Base-by-base conservation (phyloP, 2,329 filamentous ascomycete species). In the Cytospora schulzeri region DNA sequence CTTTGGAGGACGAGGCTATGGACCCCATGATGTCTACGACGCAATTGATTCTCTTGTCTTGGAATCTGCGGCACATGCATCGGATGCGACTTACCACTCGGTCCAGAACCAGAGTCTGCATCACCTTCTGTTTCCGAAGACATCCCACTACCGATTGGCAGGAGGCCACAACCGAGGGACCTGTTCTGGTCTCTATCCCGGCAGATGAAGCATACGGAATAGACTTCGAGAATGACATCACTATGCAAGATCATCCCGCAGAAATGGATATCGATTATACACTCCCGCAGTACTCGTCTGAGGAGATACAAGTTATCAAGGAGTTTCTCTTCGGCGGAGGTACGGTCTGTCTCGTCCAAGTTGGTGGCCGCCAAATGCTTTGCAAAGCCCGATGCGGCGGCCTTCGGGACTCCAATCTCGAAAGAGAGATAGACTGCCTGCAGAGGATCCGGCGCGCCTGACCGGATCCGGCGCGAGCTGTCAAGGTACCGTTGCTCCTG, bases 361-460 rank as follows among this genome's bases (percentile, higher is more conserved):
- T 57, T 5, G 24, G 41, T 48, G 50, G 50, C 51, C 22, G 24
- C 31, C 45, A 62, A 29, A 50, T 57, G 22, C 29, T 62, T 14
- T 62, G 60, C 53, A 62, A 57, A 53, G 60, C 54, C 26, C 22
- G 31, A 28, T 7, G 19, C 1, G 45, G 26, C 15, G 60, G 54
- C 2, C 54, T 62, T 7, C 22, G 5, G 28, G 31, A 53, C 29
- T 26, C 54, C 9, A 62, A 14, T n/a, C 45, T 62, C 6, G 55
- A 57, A 45, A 53, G 54, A 45, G 60, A 62, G 45, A 62, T 62
- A 7, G 31, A 62, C 45, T 62, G 60, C 41, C 19, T 62, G 9
- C 60, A 53, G 6, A 52, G 33, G 50, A 41, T 62, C 33, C 35
- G 14, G n/a, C 31, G n/a, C 3, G 53, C 41, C 22, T 22, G 8